Conservation (phyloP, 2,329 filamentous ascomycete genomes). For the Aspergillus neoniger region DNA sequence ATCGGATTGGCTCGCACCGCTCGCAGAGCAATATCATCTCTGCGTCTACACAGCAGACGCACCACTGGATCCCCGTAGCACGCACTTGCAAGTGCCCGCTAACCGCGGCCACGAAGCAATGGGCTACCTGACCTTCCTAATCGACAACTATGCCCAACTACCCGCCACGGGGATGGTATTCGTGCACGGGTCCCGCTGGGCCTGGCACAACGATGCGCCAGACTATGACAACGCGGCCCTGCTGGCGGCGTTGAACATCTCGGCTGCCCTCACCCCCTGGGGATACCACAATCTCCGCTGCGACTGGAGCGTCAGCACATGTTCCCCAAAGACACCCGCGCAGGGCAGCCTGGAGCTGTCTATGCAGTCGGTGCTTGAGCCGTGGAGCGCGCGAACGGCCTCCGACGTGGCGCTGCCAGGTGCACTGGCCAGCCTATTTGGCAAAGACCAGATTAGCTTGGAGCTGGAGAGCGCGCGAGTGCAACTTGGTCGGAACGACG, state of each 20-base stretch:
- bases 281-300: slow-evolving; percentile 55
- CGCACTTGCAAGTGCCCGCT: slow-evolving; percentile 46
- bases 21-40: slow-evolving; percentile 46
- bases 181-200: slow-evolving; percentile 46
- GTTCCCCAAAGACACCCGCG: slow-evolving; percentile 34
- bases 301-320: slow-evolving; percentile 52
- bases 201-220: slow-evolving; percentile 50
- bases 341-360: slow-evolving; percentile 48
- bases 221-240: slow-evolving; percentile 50
- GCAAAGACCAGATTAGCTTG: slow-evolving; percentile 25
- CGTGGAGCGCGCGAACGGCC: slow-evolving; percentile 46
- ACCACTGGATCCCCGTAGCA: slow-evolving; percentile 25
- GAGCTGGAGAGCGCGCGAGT: neutral
- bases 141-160: slow-evolving; percentile 48
- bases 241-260: slow-evolving; percentile 42
- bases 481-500: slow-evolving; percentile 44
- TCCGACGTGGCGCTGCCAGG: slow-evolving; percentile 42
- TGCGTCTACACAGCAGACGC: slow-evolving; percentile 50
- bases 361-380: slow-evolving; percentile 41
- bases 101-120: slow-evolving; percentile 53
- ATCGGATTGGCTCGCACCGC: slow-evolving; percentile 43
- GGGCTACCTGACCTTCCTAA: slow-evolving; percentile 50
- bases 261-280: slow-evolving; percentile 37
- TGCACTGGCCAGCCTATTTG: slow-evolving; percentile 40
- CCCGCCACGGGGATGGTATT: slow-evolving; percentile 45